Evolutionary conservation across 345 rosid genomes (phyloP).

Genomic region (Eucalyptus marginata): DNA sequence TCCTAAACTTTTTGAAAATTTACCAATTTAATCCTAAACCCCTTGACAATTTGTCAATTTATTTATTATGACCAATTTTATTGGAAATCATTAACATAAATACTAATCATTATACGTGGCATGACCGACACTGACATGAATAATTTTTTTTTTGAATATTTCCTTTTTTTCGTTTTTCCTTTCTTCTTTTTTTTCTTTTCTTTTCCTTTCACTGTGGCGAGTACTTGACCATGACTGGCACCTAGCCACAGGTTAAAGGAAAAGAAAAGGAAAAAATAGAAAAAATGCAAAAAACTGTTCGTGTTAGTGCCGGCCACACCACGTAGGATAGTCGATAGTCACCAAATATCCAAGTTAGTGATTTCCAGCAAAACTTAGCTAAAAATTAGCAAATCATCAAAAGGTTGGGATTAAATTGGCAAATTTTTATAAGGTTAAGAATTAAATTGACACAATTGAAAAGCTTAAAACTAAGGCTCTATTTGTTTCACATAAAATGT

Average conservation of each 20-base stretch:
- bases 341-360: too few species aligned
- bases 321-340: rapidly evolving
- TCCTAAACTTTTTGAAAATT: not conserved
- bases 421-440: too few species aligned
- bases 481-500: not conserved
- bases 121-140: rapidly evolving
- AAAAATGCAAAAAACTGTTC: too few species aligned
- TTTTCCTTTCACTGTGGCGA: rapidly evolving
- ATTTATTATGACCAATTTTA: too few species aligned
- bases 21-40: not conserved
- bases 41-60: too few species aligned
- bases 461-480: too few species aligned
- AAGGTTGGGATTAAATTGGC: too few species aligned
- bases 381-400: too few species aligned
- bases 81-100: too few species aligned
- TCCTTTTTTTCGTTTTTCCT: not conserved
- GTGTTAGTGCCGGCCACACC: rapidly evolving
- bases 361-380: too few species aligned
- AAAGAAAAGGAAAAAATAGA: not conserved
- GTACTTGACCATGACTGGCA: not conserved
- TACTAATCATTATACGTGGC: too few species aligned
- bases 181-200: not conserved
- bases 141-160: rapidly evolving
- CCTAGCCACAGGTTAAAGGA: not conserved
- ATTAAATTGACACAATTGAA: rapidly evolving